These are phyloP conservation scores for Aaosphaeria arxii DNA, from an alignment of 2,329 filamentous ascomycete genomes.

Conservation along the genomic window DNA sequence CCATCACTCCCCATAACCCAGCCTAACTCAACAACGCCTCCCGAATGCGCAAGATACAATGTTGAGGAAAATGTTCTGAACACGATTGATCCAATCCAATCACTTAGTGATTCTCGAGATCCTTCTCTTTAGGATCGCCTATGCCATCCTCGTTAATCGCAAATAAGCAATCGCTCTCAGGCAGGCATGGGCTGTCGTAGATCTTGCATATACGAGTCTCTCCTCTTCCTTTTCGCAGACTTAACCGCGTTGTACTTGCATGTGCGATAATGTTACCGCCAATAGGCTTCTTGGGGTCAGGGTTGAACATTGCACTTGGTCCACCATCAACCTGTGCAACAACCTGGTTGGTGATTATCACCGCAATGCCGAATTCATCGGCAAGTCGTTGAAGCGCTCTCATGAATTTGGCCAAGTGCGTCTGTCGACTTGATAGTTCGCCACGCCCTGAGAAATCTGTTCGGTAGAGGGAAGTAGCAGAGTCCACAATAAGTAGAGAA, in stretches of 20 bases:
- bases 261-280: constrained; percentile 99
- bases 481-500: constrained; percentile 92
- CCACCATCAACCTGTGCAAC: constrained; percentile 97
- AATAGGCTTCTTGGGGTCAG: constrained; percentile 98
- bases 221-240: constrained; percentile 89
- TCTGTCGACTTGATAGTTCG: constrained; percentile 90
- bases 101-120: constrained; percentile 74
- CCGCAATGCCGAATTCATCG: constrained; percentile 88
- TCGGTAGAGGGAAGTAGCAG: constrained; percentile 89
- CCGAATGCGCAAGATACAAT: no score
- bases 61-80: no score
- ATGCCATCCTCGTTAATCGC: constrained; percentile 97
- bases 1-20: no score
- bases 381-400: constrained; percentile 74
- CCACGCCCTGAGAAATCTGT: constrained; percentile 97
- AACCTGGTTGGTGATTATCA: constrained; percentile 98
- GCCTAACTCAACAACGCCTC: no score
- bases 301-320: constrained; percentile 97
- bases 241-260: constrained; percentile 90
- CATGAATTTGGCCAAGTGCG: constrained; percentile 85
- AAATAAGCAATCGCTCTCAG: constrained; percentile 94
- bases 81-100: no score
- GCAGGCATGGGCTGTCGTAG: constrained; percentile 95
- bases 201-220: constrained; percentile 99
- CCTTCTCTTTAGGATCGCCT: constrained; percentile 91